Evolutionary conservation across 495 filamentous ascomycete genomes (phyloP), one percentile per base, ranked within the genome.

Genomic region (Penicillium robsamsonii): DNA sequence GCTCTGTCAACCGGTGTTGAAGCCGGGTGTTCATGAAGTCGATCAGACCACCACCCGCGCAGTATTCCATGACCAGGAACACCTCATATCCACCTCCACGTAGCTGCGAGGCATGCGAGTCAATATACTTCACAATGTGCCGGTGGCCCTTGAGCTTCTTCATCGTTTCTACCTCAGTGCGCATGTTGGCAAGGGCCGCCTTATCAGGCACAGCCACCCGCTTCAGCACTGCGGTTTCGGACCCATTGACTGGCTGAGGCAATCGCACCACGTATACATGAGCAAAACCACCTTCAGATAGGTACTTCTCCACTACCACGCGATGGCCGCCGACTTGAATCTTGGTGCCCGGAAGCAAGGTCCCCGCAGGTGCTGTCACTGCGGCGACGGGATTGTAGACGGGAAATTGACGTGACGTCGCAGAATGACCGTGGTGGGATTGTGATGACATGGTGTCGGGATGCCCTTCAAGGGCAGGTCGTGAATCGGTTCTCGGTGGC

Each of bases 21-120:
- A 98, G 75, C 31, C 94, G 85, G 37, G 94, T 98, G 73, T 98
- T 98, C 94, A 98, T 98, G 74, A 97, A 98, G 75, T 98, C 94
- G 69, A 98, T 98, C 64, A 98, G 73, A 27, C 94, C 95, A 59
- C 95, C 94, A 22, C 87, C 87, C 57, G 74, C 72, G 62, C 82
- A 87, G 72, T 87, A 97, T 70, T 98, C 94, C 94, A 98, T 98
- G 53, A 98, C 84, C 63, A 98, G 70, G 74, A 98, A 98, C 42
- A 98, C 94, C 73, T 98, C 94, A 70, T 96, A 98, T 33, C 94
- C 94, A 41, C 92, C 91, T 35, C 89, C 92, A 58, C 89, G 86
- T 56, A 97, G 78, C 72, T 96, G 91, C 2, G 90, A 96, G 25
- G 94, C 94, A 75, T 98, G 94, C 50, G 92, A 96, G 77, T 98